Conservation (phyloP, 371 early-diverging fungal genomes). For the Mucor circinelloides region DNA sequence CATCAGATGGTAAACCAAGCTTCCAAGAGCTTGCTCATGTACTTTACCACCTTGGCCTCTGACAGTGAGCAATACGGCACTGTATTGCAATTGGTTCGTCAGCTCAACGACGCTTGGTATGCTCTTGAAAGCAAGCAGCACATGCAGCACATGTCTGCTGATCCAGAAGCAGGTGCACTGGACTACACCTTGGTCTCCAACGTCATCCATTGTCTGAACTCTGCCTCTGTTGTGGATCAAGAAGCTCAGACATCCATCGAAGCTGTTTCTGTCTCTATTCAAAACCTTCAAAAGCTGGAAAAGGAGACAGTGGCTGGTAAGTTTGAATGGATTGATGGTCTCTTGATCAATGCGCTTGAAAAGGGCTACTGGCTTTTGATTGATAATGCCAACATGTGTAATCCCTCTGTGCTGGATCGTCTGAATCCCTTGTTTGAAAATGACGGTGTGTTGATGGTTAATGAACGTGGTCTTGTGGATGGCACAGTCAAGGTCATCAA, state of each 20-base stretch:
- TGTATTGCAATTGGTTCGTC: slow-evolving; percentile 33
- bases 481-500: slow-evolving; percentile 81
- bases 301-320: slow-evolving; percentile 67
- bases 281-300: slow-evolving; percentile 52
- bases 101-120: slow-evolving; percentile 48
- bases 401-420: slow-evolving; percentile 94
- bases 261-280: slow-evolving; percentile 10
- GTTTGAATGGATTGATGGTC: slow-evolving; percentile 98
- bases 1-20: slow-evolving; percentile 27
- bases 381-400: slow-evolving; percentile 98
- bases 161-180: slow-evolving; percentile 21
- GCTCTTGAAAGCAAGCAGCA: slow-evolving; percentile 40
- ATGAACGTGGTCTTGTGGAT: slow-evolving; percentile 88
- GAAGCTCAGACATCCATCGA: slow-evolving; percentile 21
- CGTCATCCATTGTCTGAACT: slow-evolving; percentile 34
- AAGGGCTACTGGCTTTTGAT: slow-evolving; percentile 98
- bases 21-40: slow-evolving; percentile 35
- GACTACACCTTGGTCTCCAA: slow-evolving; percentile 41
- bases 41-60: slow-evolving; percentile 14
- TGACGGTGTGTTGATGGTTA: slow-evolving; percentile 86
- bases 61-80: slow-evolving; percentile 20
- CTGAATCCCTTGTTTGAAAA: slow-evolving; percentile 94
- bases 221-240: slow-evolving; percentile 25
- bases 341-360: slow-evolving; percentile 91
- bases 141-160: slow-evolving; percentile 21